Base-by-base conservation (phyloP, 1,139 yeast genomes). In the Hansenula lynferdii region DNA sequence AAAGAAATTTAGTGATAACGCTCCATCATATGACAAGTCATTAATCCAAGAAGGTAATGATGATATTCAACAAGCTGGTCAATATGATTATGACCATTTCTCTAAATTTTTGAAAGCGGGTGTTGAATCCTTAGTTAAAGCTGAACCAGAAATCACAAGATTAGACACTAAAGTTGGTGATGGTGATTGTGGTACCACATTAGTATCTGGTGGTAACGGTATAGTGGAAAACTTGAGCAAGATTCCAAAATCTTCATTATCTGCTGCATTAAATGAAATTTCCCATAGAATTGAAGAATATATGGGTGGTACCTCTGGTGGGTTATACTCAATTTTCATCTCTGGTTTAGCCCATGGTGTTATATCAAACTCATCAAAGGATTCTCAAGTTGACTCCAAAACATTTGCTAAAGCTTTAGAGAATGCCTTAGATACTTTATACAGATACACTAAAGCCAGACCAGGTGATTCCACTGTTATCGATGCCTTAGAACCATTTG, bases 241-340 rank as follows among this genome's bases (percentile, higher is more conserved):
- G 11, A 60, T 78, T 31, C 66, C 77, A 25, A 57, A 66, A 8
- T 64, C 67, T 26, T 72, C 74, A 29, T 69, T 81, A 37, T 72
- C 75, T 16, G 75, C 74, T 46, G 72, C 85, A 1, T 60, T 86
- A 36, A 62, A 71, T 14, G 73, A 75, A 50, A 64, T 80, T 39
- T 86, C 96, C 6, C 89, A 83, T 42, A 61, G 84, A 22, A 87
- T 89, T 17, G 97, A 90, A 56, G 82, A 80, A 40, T 80, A 79
- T 25, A 90, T 90, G 97, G 97, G 97, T 38, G 97, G 97, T 36
- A 90, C 97, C 0, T 85, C 95, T 2, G 97, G 97, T 39, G 97
- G 97, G 1, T 64, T 90, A 33, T 90, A 89, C 60, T 84, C 96
- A 4, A 90, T 90, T 41, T 86, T 69, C 62, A 70, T 90, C 45